phyloP scores from a whole-genome alignment of 371 early-diverging fungal species.

The Mortierella sp. region DNA sequence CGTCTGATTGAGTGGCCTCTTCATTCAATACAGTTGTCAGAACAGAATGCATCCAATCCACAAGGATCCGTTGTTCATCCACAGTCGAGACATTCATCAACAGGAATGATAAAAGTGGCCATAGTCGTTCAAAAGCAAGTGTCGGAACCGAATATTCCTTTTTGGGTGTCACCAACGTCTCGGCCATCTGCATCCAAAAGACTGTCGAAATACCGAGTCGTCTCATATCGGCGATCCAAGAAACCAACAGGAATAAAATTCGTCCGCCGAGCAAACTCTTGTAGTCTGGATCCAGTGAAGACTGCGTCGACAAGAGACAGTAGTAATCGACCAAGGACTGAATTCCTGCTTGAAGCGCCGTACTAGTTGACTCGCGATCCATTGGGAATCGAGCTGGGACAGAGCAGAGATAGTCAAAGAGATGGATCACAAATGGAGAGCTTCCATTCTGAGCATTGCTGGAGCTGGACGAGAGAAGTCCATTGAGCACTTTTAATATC shows the following conservation, averaged over 20 bases:
- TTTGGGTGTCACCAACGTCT: slow-evolving; percentile 19
- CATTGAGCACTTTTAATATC: slow-evolving; percentile 35
- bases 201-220: slow-evolving; percentile 34
- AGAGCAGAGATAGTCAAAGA: slow-evolving; percentile 39
- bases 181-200: slow-evolving; percentile 21
- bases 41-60: slow-evolving; percentile 47
- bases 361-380: slow-evolving; percentile 25
- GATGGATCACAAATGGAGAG: slow-evolving; percentile 17
- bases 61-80: slow-evolving; percentile 56
- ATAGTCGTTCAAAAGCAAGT: slow-evolving; percentile 41
- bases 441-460: not conserved
- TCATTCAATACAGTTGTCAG: not conserved
- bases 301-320: slow-evolving; percentile 30
- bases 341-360: slow-evolving; percentile 25
- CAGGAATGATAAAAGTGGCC: slow-evolving; percentile 57
- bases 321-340: slow-evolving; percentile 38
- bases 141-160: slow-evolving; percentile 27
- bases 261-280: slow-evolving; percentile 24
- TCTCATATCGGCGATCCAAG: slow-evolving; percentile 42
- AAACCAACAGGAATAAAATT: slow-evolving; percentile 21
- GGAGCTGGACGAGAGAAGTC: slow-evolving; percentile 23
- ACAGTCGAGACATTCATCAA: slow-evolving; percentile 60
- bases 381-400: slow-evolving; percentile 32
- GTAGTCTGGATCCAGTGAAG: slow-evolving; percentile 18
- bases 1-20: not conserved